Evolutionary conservation across 2,329 filamentous ascomycete species (phyloP), one percentile per base, ranked within the genome.

Genomic region (Colletotrichum lindemuthianum): DNA sequence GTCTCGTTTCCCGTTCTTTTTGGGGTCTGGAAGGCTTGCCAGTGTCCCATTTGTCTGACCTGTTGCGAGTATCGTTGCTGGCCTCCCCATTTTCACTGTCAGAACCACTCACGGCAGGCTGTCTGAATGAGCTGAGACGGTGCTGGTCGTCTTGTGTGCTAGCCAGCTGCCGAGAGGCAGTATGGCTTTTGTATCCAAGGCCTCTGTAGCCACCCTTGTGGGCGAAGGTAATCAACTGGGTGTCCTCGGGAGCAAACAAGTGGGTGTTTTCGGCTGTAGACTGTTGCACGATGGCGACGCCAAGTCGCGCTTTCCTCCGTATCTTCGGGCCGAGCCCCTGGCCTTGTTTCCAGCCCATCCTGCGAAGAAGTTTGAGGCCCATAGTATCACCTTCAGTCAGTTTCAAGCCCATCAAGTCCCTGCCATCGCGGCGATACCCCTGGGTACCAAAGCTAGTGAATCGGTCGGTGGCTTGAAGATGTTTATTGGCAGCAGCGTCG

Each of bases 331-430:
- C 96, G 67, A 98, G 89, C 4, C 96, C 96, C 76, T 98, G 94
- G 1, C 94, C 95, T 68, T 95, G 91, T 71, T 90, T 92, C 96
- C 96, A 99, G 13, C 95, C 96, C 95, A 99, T 98, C 72, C 86
- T 91, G 73, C 91, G 92, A 64, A 98, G 80, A 13, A 99, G 81
- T 73, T 92, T 94, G 12, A 91, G 83, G 2, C 96, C 96, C 84
- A 96, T 93, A 0, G 93, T 97, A 67, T 97, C 92, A 40, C 92
- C 92, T 8, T 88, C 84, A 0, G 82, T 81, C 60, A 86, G 85
- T 68, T 97, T 88, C 1, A 97, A 78, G 54, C 92, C 92, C 71
- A 91, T 87, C 44, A 96, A 81, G 0, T 77, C 76, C 16, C 15
- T 9, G 6, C 34, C 39, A 5, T 55, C 16, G 32, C 13, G 39